Percentiles rank a stretch among this genome's conserved stretches.
Evolutionary conservation across 1,139 yeast genomes (phyloP).

Genomic region (Taphrina wiesneri): DNA sequence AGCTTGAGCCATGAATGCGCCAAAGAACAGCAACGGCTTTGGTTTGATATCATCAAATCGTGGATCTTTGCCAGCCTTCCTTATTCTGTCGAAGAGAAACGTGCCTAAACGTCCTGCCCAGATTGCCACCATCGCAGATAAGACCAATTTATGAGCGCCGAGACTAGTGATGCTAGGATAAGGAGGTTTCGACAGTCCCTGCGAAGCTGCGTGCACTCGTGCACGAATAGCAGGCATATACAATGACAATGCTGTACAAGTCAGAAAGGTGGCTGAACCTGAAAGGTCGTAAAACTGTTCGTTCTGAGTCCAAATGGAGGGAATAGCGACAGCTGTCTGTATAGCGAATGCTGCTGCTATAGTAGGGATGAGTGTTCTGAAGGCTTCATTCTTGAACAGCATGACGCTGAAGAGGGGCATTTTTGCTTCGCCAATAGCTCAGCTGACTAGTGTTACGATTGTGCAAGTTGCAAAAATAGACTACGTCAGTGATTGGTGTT

Average conservation of each 20-base stretch:
- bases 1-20: conserved; percentile 34
- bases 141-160: conserved; percentile 15
- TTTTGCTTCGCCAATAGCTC: neutral
- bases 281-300: conserved; percentile 32
- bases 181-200: conserved; percentile 21
- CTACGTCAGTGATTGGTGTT: too few relatives aligned
- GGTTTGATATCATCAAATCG: conserved; percentile 33
- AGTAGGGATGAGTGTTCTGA: conserved; percentile 20
- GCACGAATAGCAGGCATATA: conserved; percentile 31
- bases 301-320: conserved; percentile 27
- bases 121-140: conserved; percentile 23
- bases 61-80: conserved; percentile 28
- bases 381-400: conserved; percentile 28
- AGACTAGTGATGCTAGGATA: conserved; percentile 7
- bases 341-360: conserved; percentile 25
- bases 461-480: too few relatives aligned
- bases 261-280: conserved; percentile 21
- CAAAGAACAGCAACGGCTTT: conserved; percentile 20
- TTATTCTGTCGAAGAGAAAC: conserved; percentile 21
- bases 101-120: conserved; percentile 33
- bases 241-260: conserved; percentile 23
- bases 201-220: conserved; percentile 9
- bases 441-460: too few relatives aligned
- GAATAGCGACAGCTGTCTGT: conserved; percentile 27
- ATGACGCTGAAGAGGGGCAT: conserved; percentile 24